Evolutionary conservation across 805 yeast species (phyloP).

Genomic region (Ogataea thermomethanolica): DNA sequence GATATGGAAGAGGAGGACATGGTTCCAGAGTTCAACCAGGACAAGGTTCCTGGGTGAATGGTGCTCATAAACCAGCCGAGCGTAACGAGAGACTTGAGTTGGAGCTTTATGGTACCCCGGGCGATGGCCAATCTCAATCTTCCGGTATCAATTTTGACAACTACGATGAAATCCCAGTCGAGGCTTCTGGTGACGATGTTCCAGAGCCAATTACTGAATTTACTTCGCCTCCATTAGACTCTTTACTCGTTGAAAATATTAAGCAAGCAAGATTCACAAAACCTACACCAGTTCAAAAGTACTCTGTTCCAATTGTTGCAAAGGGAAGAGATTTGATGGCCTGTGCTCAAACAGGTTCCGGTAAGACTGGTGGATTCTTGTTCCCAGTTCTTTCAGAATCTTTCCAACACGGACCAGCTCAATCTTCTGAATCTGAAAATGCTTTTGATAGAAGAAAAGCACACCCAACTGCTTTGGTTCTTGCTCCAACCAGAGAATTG

Average conservation of each 20-base stretch:
- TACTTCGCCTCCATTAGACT: conserved; percentile 89
- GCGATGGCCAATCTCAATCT: conserved; percentile 74
- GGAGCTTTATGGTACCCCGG: conserved; percentile 78
- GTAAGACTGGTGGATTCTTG: conserved; percentile 99
- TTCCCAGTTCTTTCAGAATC: conserved; percentile 96
- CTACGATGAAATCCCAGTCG: conserved; percentile 98
- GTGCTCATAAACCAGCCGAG: conserved; percentile 81
- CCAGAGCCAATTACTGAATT: conserved; percentile 91
- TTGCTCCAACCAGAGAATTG: conserved; percentile 99
- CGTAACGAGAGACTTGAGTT: conserved; percentile 66
- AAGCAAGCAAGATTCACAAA: conserved; percentile 83
- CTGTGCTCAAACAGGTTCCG: conserved; percentile 98
- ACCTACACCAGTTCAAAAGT: conserved; percentile 97
- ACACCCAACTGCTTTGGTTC: conserved; percentile 87
- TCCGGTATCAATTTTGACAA: conserved; percentile 98
- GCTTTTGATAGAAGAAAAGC: conserved; percentile 69
- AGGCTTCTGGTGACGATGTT: conserved; percentile 90
- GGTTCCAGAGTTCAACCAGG: conserved; percentile 40
- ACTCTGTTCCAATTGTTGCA: conserved; percentile 75
- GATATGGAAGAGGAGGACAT: conserved; percentile 30
- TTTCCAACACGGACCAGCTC: conserved; percentile 82
- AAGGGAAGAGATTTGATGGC: conserved; percentile 79
- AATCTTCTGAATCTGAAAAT: conserved; percentile 41
- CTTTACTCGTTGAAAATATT: conserved; percentile 81
- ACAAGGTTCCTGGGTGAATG: conserved; percentile 82